phyloP scores from a whole-genome alignment of 2,329 filamentous ascomycete species.

The Tolypocladium cylindrosporum region DNA sequence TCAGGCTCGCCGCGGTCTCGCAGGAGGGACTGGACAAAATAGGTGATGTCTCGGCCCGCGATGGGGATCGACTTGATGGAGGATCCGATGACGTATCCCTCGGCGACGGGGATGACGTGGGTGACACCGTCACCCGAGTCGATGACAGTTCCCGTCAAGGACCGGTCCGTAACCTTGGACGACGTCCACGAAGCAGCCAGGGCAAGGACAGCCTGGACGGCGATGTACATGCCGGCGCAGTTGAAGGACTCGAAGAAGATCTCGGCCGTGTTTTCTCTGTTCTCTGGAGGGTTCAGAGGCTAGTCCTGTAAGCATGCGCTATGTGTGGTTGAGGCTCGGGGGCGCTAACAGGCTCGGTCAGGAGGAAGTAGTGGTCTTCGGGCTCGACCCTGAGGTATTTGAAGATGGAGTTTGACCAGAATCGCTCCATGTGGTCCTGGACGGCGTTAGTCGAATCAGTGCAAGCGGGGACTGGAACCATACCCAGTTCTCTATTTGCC shows the following conservation, averaged over 20 bases:
- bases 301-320: conserved; percentile 23
- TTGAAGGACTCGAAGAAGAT: conserved; percentile 99
- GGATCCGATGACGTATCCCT: conserved; percentile 97
- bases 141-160: conserved; percentile 93
- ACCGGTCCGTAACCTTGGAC: conserved; percentile 93
- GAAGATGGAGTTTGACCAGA: conserved; percentile 99
- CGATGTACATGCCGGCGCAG: conserved; percentile 96
- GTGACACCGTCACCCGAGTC: conserved; percentile 98
- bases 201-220: conserved; percentile 92
- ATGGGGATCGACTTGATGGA: conserved; percentile 99
- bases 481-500: conserved; percentile 98
- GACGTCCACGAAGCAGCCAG: conserved; percentile 97
- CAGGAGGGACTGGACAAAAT: conserved; percentile 93
- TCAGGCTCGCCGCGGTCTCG: conserved; percentile 95
- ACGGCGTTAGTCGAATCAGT: conserved; percentile 15
- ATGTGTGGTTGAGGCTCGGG: neutral
- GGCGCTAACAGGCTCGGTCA: conserved; percentile 85
- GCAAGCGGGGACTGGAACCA: conserved; percentile 11
- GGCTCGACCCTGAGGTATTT: conserved; percentile 97
- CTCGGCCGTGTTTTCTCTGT: conserved; percentile 96
- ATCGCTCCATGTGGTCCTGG: conserved; percentile 97
- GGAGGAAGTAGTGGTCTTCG: conserved; percentile 96
- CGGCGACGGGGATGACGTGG: conserved; percentile 95
- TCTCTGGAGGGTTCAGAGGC: conserved; percentile 96
- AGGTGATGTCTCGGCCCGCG: conserved; percentile 94